These are phyloP conservation scores for Cronartium quercuum DNA, from an alignment of 1,284 basidiomycete genomes.

Conservation along the genomic window DNA sequence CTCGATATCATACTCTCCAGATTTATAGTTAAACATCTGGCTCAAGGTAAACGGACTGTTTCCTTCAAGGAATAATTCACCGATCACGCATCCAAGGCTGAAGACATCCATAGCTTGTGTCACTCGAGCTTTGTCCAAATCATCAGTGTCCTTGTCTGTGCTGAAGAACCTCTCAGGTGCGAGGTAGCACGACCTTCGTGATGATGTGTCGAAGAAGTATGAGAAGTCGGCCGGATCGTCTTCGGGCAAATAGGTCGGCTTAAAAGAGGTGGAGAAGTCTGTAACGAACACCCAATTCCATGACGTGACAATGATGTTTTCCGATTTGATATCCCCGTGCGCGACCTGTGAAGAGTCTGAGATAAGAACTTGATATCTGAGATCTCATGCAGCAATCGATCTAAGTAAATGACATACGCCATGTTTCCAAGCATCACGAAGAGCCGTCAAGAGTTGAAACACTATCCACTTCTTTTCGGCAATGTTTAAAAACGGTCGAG, in stretches of 20 bases:
- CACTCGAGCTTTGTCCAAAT: slow-evolving; percentile 64
- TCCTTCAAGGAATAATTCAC: slow-evolving; percentile 93
- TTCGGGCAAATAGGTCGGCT: slow-evolving; percentile 88
- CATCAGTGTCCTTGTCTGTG: slow-evolving; percentile 61
- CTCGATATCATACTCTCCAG: slow-evolving; percentile 74
- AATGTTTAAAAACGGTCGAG: slow-evolving; percentile 81
- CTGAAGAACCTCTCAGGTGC: slow-evolving; percentile 94
- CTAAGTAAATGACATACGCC: slow-evolving; percentile 49
- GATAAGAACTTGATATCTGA: background rate
- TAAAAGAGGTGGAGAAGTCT: slow-evolving; percentile 88
- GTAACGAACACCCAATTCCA: slow-evolving; percentile 93
- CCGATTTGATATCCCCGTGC: slow-evolving; percentile 96
- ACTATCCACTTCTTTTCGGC: slow-evolving; percentile 99
- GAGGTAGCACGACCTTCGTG: slow-evolving; percentile 85
- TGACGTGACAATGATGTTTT: slow-evolving; percentile 93
- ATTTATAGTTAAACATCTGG: slow-evolving; percentile 90
- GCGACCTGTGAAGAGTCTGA: slow-evolving; percentile 58
- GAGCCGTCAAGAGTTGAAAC: slow-evolving; percentile 80
- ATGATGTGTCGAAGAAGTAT: slow-evolving; percentile 95
- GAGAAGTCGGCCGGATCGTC: slow-evolving; percentile 97
- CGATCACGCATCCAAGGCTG: slow-evolving; percentile 87
- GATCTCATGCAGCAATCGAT: background rate
- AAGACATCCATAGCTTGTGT: slow-evolving; percentile 98
- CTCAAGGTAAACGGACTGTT: slow-evolving; percentile 87
- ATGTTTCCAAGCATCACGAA: slow-evolving; percentile 72